These are phyloP conservation scores for Staphylotrichum longicolle DNA, from an alignment of 495 filamentous ascomycete genomes.

Conservation along the genomic window DNA sequence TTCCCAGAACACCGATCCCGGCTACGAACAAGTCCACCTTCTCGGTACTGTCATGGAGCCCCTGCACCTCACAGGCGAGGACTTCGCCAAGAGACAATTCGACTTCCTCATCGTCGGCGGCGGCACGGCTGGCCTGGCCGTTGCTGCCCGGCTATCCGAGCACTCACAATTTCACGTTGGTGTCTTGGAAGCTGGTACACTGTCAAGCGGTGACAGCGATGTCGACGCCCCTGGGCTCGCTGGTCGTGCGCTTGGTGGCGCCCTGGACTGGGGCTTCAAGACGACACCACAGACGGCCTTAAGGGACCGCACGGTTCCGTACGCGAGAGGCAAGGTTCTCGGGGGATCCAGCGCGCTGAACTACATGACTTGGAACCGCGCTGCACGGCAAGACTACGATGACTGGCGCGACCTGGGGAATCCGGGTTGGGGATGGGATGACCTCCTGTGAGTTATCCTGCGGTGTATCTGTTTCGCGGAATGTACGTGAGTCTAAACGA, in stretches of 20 bases:
- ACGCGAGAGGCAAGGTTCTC: constrained; percentile 51
- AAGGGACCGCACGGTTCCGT: constrained; percentile 34
- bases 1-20: too few relatives aligned
- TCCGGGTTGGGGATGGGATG: constrained; percentile 57
- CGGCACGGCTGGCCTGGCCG: constrained; percentile 54
- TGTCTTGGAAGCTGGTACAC: constrained; percentile 55
- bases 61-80: neutral
- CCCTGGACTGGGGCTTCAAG: constrained; percentile 54
- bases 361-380: constrained; percentile 58
- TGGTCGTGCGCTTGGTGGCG: constrained; percentile 42
- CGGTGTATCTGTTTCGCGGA: too few relatives aligned
- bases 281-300: constrained; percentile 47
- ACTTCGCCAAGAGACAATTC: constrained; percentile 56
- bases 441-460: constrained; percentile 39
- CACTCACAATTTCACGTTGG: constrained; percentile 43
- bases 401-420: constrained; percentile 57
- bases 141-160: constrained; percentile 55
- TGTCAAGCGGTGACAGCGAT: constrained; percentile 41
- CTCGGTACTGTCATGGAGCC: neutral
- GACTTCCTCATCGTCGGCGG: constrained; percentile 68
- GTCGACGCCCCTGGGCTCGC: constrained; percentile 45
- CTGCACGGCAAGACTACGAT: constrained; percentile 55
- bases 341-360: constrained; percentile 45
- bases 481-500: neutral
- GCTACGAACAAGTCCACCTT: too few relatives aligned